Percentiles rank a stretch among this genome's conserved stretches.
Conservation (phyloP, 1,284 basidiomycete genomes). For the Cryptococcus wingfieldii region DNA sequence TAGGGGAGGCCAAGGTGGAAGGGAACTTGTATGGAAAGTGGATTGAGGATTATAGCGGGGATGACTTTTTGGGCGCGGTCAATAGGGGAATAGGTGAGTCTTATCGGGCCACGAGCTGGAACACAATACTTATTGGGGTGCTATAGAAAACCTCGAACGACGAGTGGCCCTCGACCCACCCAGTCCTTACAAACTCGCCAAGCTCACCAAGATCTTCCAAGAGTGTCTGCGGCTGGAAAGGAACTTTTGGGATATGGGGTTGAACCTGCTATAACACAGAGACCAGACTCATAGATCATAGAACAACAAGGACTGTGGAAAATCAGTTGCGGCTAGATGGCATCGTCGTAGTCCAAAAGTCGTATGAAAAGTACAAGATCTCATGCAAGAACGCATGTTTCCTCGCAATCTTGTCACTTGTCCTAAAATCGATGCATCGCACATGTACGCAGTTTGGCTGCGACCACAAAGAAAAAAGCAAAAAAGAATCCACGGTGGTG, state of each 20-base stretch:
- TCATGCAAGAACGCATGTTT: too few species aligned
- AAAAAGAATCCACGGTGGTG: not conserved
- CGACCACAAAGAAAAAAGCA: too few species aligned
- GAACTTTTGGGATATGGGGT: constrained; percentile 73
- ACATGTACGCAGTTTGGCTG: too few species aligned
- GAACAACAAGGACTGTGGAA: too few species aligned
- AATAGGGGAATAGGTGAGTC: constrained; percentile 63
- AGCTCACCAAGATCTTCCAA: constrained; percentile 72
- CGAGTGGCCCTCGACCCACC: constrained; percentile 63
- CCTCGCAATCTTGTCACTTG: too few species aligned
- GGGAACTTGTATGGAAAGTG: constrained; percentile 69
- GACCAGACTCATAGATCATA: too few species aligned
- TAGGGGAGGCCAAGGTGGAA: constrained; percentile 57
- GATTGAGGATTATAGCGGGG: constrained; percentile 77
- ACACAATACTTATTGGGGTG: not conserved
- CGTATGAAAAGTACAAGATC: too few species aligned
- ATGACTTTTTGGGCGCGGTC: constrained; percentile 67
- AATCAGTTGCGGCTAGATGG: too few species aligned
- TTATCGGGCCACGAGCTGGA: not conserved
- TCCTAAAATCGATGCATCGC: too few species aligned
- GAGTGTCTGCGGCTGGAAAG: constrained; percentile 74
- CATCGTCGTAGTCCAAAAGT: too few species aligned
- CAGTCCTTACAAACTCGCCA: constrained; percentile 58
- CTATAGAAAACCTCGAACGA: constrained; percentile 60
- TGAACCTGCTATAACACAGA: constrained; percentile 15